Conservation (phyloP, 352 stramenopile genomes). For the Phytophthora podocarpi region DNA sequence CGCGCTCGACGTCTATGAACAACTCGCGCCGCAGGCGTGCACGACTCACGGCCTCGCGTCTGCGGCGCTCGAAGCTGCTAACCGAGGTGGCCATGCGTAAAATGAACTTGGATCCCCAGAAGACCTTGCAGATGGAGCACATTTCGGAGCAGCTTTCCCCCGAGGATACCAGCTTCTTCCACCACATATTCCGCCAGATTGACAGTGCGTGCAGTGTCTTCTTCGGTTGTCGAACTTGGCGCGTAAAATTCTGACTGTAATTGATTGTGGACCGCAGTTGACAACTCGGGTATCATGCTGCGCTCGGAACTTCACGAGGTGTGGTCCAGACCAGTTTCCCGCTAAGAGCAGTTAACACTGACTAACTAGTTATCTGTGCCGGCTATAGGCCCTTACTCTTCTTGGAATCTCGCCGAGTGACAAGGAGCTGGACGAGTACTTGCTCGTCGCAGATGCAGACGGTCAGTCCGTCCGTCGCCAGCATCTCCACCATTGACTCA, state of each 20-base stretch:
- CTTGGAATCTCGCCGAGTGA: constrained; percentile 63
- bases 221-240: background rate
- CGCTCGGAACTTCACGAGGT: constrained; percentile 70
- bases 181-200: constrained; percentile 74
- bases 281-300: constrained; percentile 68
- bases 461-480: constrained; percentile 17
- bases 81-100: constrained; percentile 69
- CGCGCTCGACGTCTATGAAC: constrained; percentile 50
- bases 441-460: constrained; percentile 66
- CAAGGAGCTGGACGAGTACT: constrained; percentile 71
- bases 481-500: background rate
- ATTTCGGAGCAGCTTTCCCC: constrained; percentile 62
- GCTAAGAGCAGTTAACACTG: background rate
- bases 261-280: constrained; percentile 27
- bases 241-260: background rate
- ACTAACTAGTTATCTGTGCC: background rate
- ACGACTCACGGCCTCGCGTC: constrained; percentile 50
- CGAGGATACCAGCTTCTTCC: constrained; percentile 68
- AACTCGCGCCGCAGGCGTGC: constrained; percentile 52
- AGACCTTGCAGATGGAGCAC: constrained; percentile 61
- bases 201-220: constrained; percentile 39
- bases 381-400: constrained; percentile 46
- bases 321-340: background rate
- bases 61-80: constrained; percentile 60
- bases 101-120: constrained; percentile 64